Percentiles rank a stretch among this genome's conserved stretches.
Evolutionary conservation across 1,139 yeast species (phyloP).

Genomic region (Geotrichum siamense): DNA sequence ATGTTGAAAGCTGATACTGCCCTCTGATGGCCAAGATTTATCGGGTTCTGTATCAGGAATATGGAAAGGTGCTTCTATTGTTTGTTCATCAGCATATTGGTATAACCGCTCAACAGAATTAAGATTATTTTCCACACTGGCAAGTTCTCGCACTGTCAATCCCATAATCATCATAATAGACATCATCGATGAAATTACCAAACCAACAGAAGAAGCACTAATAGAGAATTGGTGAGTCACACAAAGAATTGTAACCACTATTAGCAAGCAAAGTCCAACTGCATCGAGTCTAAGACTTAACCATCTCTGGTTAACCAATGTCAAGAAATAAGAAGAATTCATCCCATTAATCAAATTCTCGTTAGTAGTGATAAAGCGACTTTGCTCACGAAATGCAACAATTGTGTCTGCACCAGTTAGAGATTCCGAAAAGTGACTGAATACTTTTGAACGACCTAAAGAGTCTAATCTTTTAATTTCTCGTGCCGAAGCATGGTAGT

Average conservation of each 20-base stretch:
- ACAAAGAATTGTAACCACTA: constrained; percentile 52
- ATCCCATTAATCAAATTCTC: constrained; percentile 49
- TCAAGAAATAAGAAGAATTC: constrained; percentile 65
- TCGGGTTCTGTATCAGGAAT: constrained; percentile 50
- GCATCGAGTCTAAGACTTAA: constrained; percentile 56
- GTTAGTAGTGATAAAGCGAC: constrained; percentile 46
- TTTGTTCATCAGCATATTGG: constrained; percentile 62
- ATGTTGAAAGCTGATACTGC: constrained; percentile 49
- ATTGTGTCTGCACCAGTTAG: constrained; percentile 67
- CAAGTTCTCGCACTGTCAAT: constrained; percentile 41
- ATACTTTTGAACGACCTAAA: constrained; percentile 63
- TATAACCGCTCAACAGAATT: constrained; percentile 78
- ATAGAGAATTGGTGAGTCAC: constrained; percentile 56
- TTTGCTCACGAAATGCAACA: constrained; percentile 48
- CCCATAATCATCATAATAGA: constrained; percentile 29
- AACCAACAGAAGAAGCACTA: constrained; percentile 61
- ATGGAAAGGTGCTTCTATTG: constrained; percentile 52
- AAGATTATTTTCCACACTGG: constrained; percentile 75
- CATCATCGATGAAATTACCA: constrained; percentile 47
- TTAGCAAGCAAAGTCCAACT: constrained; percentile 42
- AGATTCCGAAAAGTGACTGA: constrained; percentile 69
- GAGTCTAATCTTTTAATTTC: constrained; percentile 83
- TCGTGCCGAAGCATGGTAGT: constrained; percentile 71
- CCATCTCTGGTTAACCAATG: constrained; percentile 75
- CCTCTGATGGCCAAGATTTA: constrained; percentile 55